Evolutionary conservation across 169 alveolate species (phyloP).

Genomic region (Cardiosporidium cionae): DNA sequence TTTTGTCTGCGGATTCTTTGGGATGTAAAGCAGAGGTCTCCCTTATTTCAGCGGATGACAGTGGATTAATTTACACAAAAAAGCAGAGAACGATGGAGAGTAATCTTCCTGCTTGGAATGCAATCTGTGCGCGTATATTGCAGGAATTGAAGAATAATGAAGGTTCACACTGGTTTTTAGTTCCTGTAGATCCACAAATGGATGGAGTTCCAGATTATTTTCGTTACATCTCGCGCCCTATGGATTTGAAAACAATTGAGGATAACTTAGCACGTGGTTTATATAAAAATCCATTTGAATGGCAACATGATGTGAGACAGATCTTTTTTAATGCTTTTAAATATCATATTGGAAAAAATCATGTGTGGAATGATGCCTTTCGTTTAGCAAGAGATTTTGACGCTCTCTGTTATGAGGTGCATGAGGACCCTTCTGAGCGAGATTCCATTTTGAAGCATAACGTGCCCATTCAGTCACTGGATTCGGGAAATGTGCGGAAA

Average conservation of each 20-base stretch:
- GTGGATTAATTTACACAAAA: too few species aligned
- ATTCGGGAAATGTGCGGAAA: not conserved
- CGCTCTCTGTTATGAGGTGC: conserved; percentile 33
- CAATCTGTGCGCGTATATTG: conserved; percentile 36
- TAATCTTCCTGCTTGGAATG: conserved; percentile 44
- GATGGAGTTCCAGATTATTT: conserved; percentile 76
- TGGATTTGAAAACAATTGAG: conserved; percentile 63
- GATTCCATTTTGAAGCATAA: not conserved
- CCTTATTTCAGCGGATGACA: too few species aligned
- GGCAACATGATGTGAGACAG: conserved; percentile 80
- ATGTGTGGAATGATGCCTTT: conserved; percentile 61
- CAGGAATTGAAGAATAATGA: conserved; percentile 45
- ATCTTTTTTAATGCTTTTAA: conserved; percentile 73
- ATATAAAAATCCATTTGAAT: conserved; percentile 72
- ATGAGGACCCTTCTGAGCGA: conserved; percentile 51
- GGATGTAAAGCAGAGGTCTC: too few species aligned
- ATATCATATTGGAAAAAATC: conserved; percentile 50
- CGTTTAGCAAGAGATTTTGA: conserved; percentile 54
- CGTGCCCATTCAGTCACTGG: not conserved
- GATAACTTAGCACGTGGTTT: conserved; percentile 38
- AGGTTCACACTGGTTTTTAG: conserved; percentile 66
- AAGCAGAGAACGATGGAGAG: too few species aligned
- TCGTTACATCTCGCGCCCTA: conserved; percentile 47
- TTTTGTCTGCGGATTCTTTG: too few species aligned
- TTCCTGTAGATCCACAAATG: conserved; percentile 81